These are phyloP conservation scores for Paradendryphiella salina DNA, from an alignment of 2,329 filamentous ascomycete species.

Conservation along the genomic window DNA sequence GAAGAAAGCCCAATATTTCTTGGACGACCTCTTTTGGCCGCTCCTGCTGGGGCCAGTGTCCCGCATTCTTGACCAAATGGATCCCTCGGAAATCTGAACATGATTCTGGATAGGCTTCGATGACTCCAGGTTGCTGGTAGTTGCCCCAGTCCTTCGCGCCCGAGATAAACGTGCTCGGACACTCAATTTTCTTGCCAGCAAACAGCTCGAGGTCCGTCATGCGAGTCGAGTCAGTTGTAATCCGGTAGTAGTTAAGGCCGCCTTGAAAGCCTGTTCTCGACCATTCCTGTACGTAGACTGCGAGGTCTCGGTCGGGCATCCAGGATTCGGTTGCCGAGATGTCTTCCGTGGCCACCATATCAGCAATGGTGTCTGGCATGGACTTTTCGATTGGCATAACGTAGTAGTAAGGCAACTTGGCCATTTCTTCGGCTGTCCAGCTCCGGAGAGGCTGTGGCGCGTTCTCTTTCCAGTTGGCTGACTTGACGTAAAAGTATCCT, in stretches of 20 bases:
- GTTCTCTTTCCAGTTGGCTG: slow-evolving; percentile 62
- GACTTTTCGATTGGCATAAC: slow-evolving; percentile 62
- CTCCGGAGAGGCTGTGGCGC: slow-evolving; percentile 56
- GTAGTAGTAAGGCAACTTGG: slow-evolving; percentile 68
- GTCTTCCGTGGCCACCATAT: slow-evolving; percentile 60
- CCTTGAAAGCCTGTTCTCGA: slow-evolving; percentile 66
- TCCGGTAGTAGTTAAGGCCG: slow-evolving; percentile 69
- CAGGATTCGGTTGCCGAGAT: slow-evolving; percentile 54
- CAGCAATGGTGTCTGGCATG: slow-evolving; percentile 62
- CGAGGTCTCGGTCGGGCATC: slow-evolving; percentile 62
- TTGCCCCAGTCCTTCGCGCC: slow-evolving; percentile 69
- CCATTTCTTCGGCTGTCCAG: slow-evolving; percentile 62
- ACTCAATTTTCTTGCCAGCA: slow-evolving; percentile 63
- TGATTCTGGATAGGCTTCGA: slow-evolving; percentile 60
- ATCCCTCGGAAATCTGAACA: slow-evolving; percentile 60
- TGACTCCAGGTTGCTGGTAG: slow-evolving; percentile 66
- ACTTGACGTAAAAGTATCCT: slow-evolving; percentile 71
- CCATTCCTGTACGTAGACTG: slow-evolving; percentile 65
- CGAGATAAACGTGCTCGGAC: slow-evolving; percentile 64
- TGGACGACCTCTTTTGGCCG: slow-evolving; percentile 59
- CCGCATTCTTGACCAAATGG: slow-evolving; percentile 61
- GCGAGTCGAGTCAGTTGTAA: slow-evolving; percentile 56
- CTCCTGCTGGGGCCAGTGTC: slow-evolving; percentile 73
- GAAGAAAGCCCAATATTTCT: slow-evolving; percentile 53
- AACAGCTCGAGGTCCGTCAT: slow-evolving; percentile 61